Conservation (phyloP, 306 rosid genomes). For the Begonia peltatifolia region DNA sequence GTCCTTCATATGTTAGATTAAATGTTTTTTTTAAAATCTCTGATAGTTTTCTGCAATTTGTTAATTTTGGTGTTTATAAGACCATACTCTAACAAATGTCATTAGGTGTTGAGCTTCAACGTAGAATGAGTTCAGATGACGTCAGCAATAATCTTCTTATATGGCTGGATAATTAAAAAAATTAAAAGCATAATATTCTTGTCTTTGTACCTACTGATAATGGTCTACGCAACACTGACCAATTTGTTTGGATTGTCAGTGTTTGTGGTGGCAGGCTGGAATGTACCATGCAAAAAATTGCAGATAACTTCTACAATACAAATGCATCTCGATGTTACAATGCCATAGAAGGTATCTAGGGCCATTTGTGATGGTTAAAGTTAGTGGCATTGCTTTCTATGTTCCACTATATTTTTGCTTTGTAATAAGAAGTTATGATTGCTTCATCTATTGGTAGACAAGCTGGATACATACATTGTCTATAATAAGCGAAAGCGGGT, state of each 20-base stretch:
- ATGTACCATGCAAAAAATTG: slow-evolving; percentile 98
- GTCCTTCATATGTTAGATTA: too few relatives aligned
- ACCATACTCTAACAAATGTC: too few relatives aligned
- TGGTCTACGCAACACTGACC: neutral
- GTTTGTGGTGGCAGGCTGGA: slow-evolving; percentile 85
- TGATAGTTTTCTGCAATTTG: too few relatives aligned
- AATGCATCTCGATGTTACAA: slow-evolving; percentile 47
- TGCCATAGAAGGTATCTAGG: slow-evolving; percentile 48
- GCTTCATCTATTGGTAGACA: slow-evolving; percentile 33
- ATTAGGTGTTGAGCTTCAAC: too few relatives aligned
- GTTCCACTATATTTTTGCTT: slow-evolving; percentile 1
- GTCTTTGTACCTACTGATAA: neutral
- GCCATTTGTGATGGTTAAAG: slow-evolving; percentile 8
- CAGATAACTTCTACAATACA: slow-evolving; percentile 60
- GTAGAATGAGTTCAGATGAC: too few relatives aligned
- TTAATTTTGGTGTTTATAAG: too few relatives aligned
- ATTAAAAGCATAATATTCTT: too few relatives aligned
- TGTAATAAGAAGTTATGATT: neutral
- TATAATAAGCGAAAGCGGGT: slow-evolving; percentile 82
- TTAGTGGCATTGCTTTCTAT: slow-evolving; percentile 8
- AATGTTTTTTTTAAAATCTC: too few relatives aligned
- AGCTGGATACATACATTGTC: slow-evolving; percentile 71
- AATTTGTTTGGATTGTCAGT: slow-evolving; percentile 17
- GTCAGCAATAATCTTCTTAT: too few relatives aligned
- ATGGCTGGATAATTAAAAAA: too few relatives aligned